These are phyloP conservation scores for Myriangium duriaei DNA, from an alignment of 2,329 filamentous ascomycete genomes.

Conservation along the genomic window DNA sequence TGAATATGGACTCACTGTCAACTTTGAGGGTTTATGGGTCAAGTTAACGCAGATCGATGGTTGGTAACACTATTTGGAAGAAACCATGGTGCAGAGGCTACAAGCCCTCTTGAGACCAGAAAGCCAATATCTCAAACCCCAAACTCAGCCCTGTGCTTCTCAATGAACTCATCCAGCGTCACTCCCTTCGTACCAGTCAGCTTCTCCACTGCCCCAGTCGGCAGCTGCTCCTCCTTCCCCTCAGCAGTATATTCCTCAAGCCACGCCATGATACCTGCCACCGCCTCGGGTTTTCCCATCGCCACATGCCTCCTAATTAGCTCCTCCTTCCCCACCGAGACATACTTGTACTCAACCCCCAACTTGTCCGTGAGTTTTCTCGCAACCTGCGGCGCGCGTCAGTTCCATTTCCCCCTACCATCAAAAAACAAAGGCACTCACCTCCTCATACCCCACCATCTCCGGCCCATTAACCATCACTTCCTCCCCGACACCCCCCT, in stretches of 20 bases:
- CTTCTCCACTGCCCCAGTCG: not conserved
- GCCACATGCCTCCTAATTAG: slow-evolving; percentile 73
- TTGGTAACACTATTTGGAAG: too few species aligned
- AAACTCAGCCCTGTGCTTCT: slow-evolving; percentile 2
- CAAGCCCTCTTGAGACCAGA: too few species aligned
- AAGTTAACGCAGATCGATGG: too few species aligned
- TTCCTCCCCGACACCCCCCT: not conserved
- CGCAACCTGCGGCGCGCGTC: not conserved
- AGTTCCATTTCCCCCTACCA: not conserved
- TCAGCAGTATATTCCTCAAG: not conserved
- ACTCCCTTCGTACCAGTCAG: not conserved
- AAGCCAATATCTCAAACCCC: too few species aligned
- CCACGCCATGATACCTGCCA: not conserved
- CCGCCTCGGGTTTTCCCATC: not conserved
- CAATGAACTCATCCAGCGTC: slow-evolving; percentile 2
- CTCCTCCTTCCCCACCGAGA: slow-evolving; percentile 80
- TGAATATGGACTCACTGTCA: too few species aligned
- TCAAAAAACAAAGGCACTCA: not conserved
- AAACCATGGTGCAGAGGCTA: too few species aligned
- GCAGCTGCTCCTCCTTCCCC: not conserved
- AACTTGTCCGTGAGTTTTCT: not conserved
- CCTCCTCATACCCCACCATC: not conserved
- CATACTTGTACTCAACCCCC: slow-evolving; percentile 49
- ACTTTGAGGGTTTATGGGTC: too few species aligned
- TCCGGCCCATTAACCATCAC: not conserved